Base-by-base conservation (phyloP, 768 basidiomycete species). In the Boletus coccyginus region DNA sequence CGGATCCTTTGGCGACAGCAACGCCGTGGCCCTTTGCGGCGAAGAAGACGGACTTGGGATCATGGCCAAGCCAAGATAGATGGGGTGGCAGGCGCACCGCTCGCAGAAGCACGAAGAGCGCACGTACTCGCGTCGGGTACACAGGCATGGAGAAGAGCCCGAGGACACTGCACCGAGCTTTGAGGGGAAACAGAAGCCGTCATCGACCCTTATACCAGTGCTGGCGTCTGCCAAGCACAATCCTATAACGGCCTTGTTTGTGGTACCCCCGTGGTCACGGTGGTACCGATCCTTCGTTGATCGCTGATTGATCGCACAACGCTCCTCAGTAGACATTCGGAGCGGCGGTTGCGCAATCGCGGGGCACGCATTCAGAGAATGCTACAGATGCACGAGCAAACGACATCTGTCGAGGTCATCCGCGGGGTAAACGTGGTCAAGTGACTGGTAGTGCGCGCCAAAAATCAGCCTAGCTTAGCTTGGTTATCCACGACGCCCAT, bases 141-240 rank as follows among this genome's bases (percentile, higher is more conserved):
- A 47, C 39, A 29, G 36, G 43, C 19, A 45, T 33, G 35, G 46
- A 52, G 24, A 62, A 56, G 54, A 44, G 39, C 12, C 52, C 40
- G 33, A 47, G 17, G 27, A 52, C 66, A 62, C 62, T 56, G 66
- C 66, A 58, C 41, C 50, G 46, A 61, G 36, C 39, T 44, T 57
- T 61, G 53, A 52, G 43, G 39, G 55, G 59, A 31, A 13, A 12
- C 19, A 51, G 50, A 57, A 62, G 46, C 33, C 8, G 7, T 29
- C 35, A 54, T 35, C 29, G 36, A 38, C 48, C 11, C n/a, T 7
- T 7, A 17, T 46, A 42, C 48, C 53, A 44, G 63, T 62, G 60
- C 46, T 17, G 10, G 35, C 14, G 44, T 39, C 38, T 36, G 41
- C 21, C 21, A 21, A 7, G 27, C 32, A 46, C 13, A 49, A 33